These are phyloP conservation scores for Hibiscus tridactylites DNA, from an alignment of 345 rosid species.

Conservation along the genomic window DNA sequence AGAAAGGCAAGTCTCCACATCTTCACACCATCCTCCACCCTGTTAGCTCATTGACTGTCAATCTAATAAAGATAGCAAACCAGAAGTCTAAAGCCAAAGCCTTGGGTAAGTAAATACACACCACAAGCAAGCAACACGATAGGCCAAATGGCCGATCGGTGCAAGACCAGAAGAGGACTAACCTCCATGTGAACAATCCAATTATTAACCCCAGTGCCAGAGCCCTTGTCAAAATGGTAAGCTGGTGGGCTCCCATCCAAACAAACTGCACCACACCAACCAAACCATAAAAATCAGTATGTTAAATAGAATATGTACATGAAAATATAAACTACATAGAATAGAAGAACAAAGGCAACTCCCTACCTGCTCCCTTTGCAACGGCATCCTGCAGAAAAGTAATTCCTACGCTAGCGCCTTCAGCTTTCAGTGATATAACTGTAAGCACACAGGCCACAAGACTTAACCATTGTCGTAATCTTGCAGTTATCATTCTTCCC, in stretches of 20 bases:
- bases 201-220: constrained; percentile 58
- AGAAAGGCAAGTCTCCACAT: constrained; percentile 36
- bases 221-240: constrained; percentile 66
- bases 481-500: constrained; percentile 29
- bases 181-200: constrained; percentile 86
- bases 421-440: constrained; percentile 27
- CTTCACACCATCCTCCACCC: constrained; percentile 99
- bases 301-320: background rate
- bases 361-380: constrained; percentile 59
- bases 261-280: constrained; percentile 46
- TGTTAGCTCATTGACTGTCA: constrained; percentile 4
- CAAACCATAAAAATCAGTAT: background rate
- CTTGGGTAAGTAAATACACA: background rate
- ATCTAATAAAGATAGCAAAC: too few relatives aligned
- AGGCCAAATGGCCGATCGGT: background rate
- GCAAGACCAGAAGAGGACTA: constrained; percentile 2
- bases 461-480: constrained; percentile 26
- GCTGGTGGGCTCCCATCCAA: constrained; percentile 93
- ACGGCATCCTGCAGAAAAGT: constrained; percentile 41
- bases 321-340: background rate
- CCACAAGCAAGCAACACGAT: background rate
- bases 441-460: constrained; percentile 23
- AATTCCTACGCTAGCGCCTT: constrained; percentile 34
- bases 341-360: background rate
- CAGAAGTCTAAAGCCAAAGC: too few relatives aligned